These are phyloP conservation scores for Aspergillus sp. DNA, from an alignment of 2,329 filamentous ascomycete species.

Conservation along the genomic window DNA sequence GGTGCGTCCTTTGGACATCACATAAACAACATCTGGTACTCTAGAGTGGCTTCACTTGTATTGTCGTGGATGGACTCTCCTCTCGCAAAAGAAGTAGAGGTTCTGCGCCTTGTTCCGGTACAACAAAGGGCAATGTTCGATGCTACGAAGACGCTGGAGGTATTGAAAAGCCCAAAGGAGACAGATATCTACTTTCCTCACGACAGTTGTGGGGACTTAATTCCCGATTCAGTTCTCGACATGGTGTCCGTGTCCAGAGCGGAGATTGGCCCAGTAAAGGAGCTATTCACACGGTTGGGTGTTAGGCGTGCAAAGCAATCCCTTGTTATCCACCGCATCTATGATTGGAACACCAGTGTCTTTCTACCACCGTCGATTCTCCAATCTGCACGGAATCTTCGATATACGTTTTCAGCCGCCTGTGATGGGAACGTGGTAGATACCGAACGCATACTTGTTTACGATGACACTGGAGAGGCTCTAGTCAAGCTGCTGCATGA, in stretches of 20 bases:
- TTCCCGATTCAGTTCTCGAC: not conserved
- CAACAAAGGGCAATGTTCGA: accelerated
- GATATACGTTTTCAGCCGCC: not conserved
- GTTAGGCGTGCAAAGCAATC: not conserved
- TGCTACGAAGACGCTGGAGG: not conserved
- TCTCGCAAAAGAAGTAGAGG: not conserved
- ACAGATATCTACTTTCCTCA: not conserved
- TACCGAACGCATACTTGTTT: not conserved
- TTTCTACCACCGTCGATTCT: not conserved
- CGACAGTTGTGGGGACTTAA: not conserved
- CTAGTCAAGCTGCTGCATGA: not conserved
- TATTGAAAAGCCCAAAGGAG: not conserved
- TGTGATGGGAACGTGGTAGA: not conserved
- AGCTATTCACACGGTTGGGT: not conserved
- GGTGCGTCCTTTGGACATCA: too few species aligned
- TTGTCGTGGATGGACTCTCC: not conserved
- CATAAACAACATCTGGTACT: not conserved
- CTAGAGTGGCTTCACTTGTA: not conserved
- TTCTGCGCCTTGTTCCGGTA: not conserved
- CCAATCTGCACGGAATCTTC: not conserved
- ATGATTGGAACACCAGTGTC: not conserved
- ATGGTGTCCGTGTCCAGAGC: not conserved
- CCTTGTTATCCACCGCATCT: not conserved
- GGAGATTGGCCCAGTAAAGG: not conserved
- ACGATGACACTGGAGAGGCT: not conserved